Evolutionary conservation across 352 stramenopile genomes (phyloP).

Genomic region (Phytophthora tubulina): DNA sequence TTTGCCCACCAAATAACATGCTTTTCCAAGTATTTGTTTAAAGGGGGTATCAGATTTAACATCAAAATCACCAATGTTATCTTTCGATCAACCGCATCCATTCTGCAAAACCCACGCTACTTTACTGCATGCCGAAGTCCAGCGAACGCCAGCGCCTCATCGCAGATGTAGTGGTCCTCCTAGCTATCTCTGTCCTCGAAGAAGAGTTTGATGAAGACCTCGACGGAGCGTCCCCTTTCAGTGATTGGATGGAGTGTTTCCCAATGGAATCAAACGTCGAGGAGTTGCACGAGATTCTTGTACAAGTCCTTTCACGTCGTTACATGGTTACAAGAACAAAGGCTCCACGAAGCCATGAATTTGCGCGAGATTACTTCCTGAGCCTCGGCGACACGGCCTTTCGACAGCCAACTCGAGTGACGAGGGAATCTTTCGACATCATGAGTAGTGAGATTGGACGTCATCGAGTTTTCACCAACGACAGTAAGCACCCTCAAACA

Average conservation of each 20-base stretch:
- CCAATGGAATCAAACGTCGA: not conserved
- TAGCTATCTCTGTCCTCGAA: constrained; percentile 5
- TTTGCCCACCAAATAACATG: not conserved
- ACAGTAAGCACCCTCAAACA: not conserved
- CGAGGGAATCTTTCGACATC: constrained; percentile 2
- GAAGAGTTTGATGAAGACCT: not conserved
- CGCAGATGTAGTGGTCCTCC: not conserved
- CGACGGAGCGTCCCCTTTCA: not conserved
- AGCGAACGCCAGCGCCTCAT: not conserved
- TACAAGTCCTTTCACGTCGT: not conserved
- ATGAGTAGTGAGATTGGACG: not conserved
- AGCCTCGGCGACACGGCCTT: not conserved
- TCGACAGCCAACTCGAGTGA: not conserved
- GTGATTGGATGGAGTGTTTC: constrained; percentile 1
- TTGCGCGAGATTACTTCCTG: not conserved
- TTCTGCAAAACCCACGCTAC: not conserved
- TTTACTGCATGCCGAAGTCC: not conserved
- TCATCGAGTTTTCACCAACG: constrained; percentile 1
- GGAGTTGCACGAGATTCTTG: not conserved
- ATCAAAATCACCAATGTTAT: not conserved
- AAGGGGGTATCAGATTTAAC: not conserved
- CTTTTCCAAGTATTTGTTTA: not conserved
- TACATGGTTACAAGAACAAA: not conserved
- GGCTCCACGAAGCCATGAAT: not conserved
- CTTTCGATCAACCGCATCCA: not conserved